Evolutionary conservation across 2,329 filamentous ascomycete species (phyloP), one percentile per base, ranked within the genome.

Genomic region (Beauveria rudraprayagi): DNA sequence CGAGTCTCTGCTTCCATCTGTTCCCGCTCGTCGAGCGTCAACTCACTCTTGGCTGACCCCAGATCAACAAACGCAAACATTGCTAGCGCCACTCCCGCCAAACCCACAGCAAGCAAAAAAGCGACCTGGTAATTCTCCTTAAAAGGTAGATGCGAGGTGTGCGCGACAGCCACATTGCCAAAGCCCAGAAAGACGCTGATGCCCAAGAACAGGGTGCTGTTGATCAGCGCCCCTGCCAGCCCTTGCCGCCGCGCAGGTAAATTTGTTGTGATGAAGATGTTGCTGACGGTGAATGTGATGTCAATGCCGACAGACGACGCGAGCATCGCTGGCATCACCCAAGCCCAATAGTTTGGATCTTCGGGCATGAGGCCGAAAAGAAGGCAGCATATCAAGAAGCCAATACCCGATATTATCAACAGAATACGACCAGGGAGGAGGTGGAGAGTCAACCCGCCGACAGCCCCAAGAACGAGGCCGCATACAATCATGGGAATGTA

Each of bases 261-360:
- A 17, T 78, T 82, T 0, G 85, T 88, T 0, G 86, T 88, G 58
- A 88, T 82, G 69, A 88, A 89, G 57, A 89, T 81, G 64, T 86
- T 88, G 37, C 84, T 80, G 2, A 89, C 78, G 61, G 83, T 88
- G 71, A 83, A 88, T 7, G 82, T 82, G 50, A 89, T 79, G 65
- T 90, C 87, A 60, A 89, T 84, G 4, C 83, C 85, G 24, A 87
- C 72, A 0, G 86, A 88, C 16, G 78, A 81, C 61, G 80, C 81
- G 7, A 84, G 72, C 81, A 83, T 83, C 5, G 79, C 70, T 0
- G 85, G 83, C 65, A 89, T 86, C 3, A 86, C 78, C 68, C 79
- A 89, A 0, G 82, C 78, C 86, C 86, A 89, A 71, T 86, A 84
- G 62, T 76, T 80, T 0, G 77, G 79, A 2, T 77, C 73, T 16